Base-by-base conservation (phyloP, 2,329 filamentous ascomycete genomes). In the Talaromyces islandicus region DNA sequence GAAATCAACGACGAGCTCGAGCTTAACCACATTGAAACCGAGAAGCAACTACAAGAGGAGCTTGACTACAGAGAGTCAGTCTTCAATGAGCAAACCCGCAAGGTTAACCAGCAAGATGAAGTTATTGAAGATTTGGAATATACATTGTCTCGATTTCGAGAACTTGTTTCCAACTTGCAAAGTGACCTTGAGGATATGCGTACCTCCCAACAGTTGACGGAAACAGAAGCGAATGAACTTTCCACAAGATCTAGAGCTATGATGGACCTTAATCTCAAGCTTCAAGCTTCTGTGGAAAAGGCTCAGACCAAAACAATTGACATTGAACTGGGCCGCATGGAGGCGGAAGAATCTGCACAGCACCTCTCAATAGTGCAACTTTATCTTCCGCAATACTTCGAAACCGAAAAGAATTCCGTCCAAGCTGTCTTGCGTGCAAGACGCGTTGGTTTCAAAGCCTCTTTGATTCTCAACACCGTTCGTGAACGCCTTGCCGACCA, bases 1-100 rank as follows among this genome's bases (percentile, higher is more conserved):
- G 93, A 99, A 71, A 86, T 97, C 67, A 95, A 91, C 67, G 92
- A 97, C 69, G 94, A 99, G 75, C 85, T 99, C 3, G 92, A 97
- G 72, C 85, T 91, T 67, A 96, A 96, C 70, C 92, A 97, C 70
- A 85, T 94, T 4, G 92, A 97, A 70, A 90, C 92, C 38, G 91
- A 96, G 72, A 96, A 93, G 73, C 92, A 97, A 71, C 85, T 99
- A 75, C 92, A 96, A 72, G 90, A 95, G 67, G 92, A 97, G 68
- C 85, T 97, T 59, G 92, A 97, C 71, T 89, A 91, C 76, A 91
- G 90, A 72, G 92, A 97, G 64, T 85, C 83, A 58, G 78, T 96
- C 62, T 89, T 97, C 64, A 82, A 85, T n/a, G 93, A 97, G 70
- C 89, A 95, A 69, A 82, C 83, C 35, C 87, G 88, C 60, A 86